A percentile compares a stretch with the other conserved stretches of the same genome.
Evolutionary conservation across 768 basidiomycete genomes (phyloP).

Genomic region (Leucosporidium creatinivorum): DNA sequence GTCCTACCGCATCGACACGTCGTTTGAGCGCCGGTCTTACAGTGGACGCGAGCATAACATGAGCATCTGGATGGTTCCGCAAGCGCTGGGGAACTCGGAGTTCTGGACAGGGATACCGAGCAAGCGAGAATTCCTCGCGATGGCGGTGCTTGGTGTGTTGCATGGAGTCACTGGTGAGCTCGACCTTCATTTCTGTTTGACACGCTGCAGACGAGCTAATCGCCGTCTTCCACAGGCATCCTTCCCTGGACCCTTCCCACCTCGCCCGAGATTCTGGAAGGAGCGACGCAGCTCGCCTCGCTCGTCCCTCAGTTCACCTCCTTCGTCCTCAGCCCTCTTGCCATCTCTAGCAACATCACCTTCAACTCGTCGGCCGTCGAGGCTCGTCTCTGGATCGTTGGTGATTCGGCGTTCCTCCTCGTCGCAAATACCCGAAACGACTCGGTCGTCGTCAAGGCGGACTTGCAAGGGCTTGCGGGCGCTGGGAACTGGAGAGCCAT

Average conservation of each 20-base stretch:
- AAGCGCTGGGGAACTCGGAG: slow-evolving; percentile 55
- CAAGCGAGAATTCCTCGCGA: slow-evolving; percentile 61
- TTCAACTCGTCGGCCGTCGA: not conserved
- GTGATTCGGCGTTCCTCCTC: not conserved
- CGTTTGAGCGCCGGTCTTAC: slow-evolving; percentile 37
- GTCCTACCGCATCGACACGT: slow-evolving; percentile 59
- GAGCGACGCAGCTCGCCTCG: not conserved
- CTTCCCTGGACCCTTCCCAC: not conserved
- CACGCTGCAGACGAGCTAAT: not conserved
- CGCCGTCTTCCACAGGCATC: not conserved
- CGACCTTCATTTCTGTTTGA: too few relatives aligned
- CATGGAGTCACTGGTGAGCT: slow-evolving; percentile 49
- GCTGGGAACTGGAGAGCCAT: too few relatives aligned
- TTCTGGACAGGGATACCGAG: slow-evolving; percentile 58
- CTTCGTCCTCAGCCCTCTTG: not conserved
- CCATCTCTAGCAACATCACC: not conserved
- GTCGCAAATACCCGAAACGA: not conserved
- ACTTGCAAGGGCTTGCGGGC: too few relatives aligned
- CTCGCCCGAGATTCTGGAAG: not conserved
- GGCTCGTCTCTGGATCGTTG: not conserved
- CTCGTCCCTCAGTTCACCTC: not conserved
- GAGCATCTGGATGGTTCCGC: slow-evolving; percentile 71
- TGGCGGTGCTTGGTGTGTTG: slow-evolving; percentile 61
- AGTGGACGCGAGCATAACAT: not conserved
- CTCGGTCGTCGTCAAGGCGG: not conserved